Conservation (phyloP, 768 basidiomycete genomes). For the Leucocoprinus leucothites region DNA sequence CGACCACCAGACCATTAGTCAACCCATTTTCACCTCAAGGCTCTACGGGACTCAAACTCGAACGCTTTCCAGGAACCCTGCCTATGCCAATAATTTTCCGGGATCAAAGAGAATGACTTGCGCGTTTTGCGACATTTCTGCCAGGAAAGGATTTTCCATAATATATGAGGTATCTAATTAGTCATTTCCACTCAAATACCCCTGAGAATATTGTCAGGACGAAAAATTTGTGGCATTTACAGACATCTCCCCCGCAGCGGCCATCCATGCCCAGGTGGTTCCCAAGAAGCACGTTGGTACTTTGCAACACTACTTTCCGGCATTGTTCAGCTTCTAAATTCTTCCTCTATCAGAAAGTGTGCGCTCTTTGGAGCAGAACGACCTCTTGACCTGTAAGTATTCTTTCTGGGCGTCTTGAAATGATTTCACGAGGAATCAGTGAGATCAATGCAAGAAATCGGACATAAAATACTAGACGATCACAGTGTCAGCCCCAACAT, state of each 20-base stretch:
- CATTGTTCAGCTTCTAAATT: not conserved
- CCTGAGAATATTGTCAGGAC: slow-evolving; percentile 30
- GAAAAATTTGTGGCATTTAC: slow-evolving; percentile 47
- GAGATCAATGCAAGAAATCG: slow-evolving; percentile 36
- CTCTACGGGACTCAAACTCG: no score
- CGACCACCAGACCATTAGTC: no score
- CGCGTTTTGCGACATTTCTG: slow-evolving; percentile 5
- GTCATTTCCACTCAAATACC: not conserved
- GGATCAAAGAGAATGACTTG: not conserved
- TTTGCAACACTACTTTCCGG: slow-evolving; percentile 12
- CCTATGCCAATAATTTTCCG: no score
- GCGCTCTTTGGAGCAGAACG: slow-evolving; percentile 37
- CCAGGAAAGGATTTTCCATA: slow-evolving; percentile 4
- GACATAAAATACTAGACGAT: slow-evolving; percentile 47
- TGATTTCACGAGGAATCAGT: slow-evolving; percentile 20
- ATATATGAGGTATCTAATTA: slow-evolving; percentile 1
- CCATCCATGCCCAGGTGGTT: slow-evolving; percentile 48
- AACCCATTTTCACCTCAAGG: no score
- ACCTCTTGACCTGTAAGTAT: slow-evolving; percentile 47
- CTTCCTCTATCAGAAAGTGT: slow-evolving; percentile 46
- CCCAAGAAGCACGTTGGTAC: slow-evolving; percentile 51
- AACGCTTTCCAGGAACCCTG: no score
- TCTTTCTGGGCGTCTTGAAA: not conserved
- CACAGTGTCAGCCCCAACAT: slow-evolving; percentile 36
- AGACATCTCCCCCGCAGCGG: slow-evolving; percentile 46